Conservation (phyloP, 108 stramenopile genomes). For the Fragilaria crotonensis region DNA sequence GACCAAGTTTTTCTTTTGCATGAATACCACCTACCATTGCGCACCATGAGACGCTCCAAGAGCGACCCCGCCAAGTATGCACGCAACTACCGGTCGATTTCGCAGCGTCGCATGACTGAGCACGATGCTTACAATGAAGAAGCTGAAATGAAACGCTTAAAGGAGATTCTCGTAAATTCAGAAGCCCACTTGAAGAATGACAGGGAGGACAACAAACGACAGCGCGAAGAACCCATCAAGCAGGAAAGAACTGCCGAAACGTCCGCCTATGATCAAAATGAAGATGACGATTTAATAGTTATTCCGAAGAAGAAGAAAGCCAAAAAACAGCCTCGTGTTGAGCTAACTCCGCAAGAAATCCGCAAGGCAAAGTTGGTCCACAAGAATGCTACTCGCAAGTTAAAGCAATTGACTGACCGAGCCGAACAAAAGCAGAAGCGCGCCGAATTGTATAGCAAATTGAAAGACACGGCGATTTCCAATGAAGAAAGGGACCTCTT, state of each 20-base stretch:
- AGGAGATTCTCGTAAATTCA: conserved; percentile 41
- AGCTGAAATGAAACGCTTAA: conserved; percentile 50
- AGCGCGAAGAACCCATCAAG: too few relatives aligned
- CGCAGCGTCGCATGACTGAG: conserved; percentile 80
- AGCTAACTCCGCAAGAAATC: conserved; percentile 69
- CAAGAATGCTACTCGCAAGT: conserved; percentile 62
- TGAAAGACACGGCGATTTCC: conserved; percentile 40
- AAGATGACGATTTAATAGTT: conserved; percentile 32
- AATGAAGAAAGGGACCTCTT: conserved; percentile 19
- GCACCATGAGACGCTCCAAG: conserved; percentile 78
- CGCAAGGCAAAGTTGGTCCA: conserved; percentile 53
- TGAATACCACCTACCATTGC: too few relatives aligned
- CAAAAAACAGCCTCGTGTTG: conserved; percentile 23
- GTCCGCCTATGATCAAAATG: too few relatives aligned
- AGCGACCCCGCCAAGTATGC: conserved; percentile 75
- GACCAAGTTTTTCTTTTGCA: too few relatives aligned
- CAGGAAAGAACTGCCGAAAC: too few relatives aligned
- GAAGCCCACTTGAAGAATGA: conserved; percentile 37
- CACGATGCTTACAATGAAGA: conserved; percentile 48
- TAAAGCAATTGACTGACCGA: conserved; percentile 58
- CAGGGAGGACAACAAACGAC: conserved; percentile 9
- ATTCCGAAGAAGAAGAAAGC: conserved; percentile 36
- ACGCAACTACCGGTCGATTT: conserved; percentile 79
- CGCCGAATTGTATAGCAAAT: conserved; percentile 47
- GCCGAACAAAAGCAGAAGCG: conserved; percentile 56